Conservation (phyloP, 192 early-diverging fungal genomes). For the Coemansia guatemalensis region DNA sequence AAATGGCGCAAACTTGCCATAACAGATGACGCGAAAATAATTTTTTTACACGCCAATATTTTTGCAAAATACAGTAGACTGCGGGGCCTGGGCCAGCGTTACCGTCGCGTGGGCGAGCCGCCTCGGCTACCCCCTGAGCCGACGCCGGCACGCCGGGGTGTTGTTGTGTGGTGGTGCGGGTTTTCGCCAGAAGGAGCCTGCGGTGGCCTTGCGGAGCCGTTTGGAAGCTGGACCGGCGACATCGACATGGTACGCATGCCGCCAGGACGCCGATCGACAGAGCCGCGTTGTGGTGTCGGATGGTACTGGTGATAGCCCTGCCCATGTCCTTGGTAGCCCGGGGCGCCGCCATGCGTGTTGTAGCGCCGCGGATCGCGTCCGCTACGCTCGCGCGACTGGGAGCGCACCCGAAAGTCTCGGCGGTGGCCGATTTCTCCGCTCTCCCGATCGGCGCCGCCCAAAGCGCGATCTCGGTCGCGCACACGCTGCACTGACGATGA, state of each 20-base stretch:
- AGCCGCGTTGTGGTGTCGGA: constrained; percentile 18
- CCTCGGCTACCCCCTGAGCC: constrained; percentile 23
- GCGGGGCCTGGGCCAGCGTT: neutral
- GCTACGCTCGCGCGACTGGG: constrained; percentile 35
- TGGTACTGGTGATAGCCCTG: constrained; percentile 7
- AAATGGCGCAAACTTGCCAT: neutral
- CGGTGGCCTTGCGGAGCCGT: neutral
- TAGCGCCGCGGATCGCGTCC: constrained; percentile 24
- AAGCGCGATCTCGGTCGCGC: constrained; percentile 15
- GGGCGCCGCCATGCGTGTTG: constrained; percentile 15
- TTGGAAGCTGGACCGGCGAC: constrained; percentile 16
- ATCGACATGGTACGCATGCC: constrained; percentile 20
- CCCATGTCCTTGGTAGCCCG: constrained; percentile 6
- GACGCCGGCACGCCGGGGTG: constrained; percentile 10
- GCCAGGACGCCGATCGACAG: constrained; percentile 23
- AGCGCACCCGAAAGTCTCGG: constrained; percentile 25
- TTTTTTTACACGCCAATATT: no score
- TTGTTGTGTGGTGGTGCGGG: constrained; percentile 10
- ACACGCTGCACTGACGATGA: constrained; percentile 9
- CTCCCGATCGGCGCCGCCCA: constrained; percentile 29
- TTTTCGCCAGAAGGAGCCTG: constrained; percentile 6
- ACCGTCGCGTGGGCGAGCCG: constrained; percentile 27
- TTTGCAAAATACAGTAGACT: no score
- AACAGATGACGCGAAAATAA: no score
- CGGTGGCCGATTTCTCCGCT: constrained; percentile 28